phyloP scores from a whole-genome alignment of 495 filamentous ascomycete genomes.

The Sphaerosporella brunnea region DNA sequence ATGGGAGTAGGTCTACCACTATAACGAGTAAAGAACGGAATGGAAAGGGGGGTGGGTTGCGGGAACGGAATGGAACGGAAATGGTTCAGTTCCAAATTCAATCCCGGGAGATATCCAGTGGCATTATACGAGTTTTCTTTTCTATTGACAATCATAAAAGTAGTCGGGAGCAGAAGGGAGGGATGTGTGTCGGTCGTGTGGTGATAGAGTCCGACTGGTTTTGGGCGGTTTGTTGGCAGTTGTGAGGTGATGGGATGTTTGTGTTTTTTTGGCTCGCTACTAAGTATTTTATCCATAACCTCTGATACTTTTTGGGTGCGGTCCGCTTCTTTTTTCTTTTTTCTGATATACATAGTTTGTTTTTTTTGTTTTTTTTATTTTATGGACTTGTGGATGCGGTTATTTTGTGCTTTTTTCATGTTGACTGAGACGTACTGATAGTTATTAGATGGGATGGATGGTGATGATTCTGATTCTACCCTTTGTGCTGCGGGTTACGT shows the following conservation, averaged over 20 bases:
- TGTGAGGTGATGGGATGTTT: too few relatives aligned
- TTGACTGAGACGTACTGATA: too few relatives aligned
- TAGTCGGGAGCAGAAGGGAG: not conserved
- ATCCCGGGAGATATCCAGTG: not conserved
- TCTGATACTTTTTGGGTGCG: not conserved
- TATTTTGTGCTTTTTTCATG: too few relatives aligned
- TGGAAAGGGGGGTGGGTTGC: too few relatives aligned
- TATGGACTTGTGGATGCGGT: not conserved
- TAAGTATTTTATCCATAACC: too few relatives aligned
- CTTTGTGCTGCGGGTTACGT: too few relatives aligned
- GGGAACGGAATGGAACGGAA: not conserved
- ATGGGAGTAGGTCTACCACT: slow-evolving; percentile 23
- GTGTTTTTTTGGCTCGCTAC: not conserved
- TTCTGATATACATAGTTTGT: not conserved
- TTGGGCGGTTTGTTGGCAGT: too few relatives aligned
- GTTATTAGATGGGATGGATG: too few relatives aligned
- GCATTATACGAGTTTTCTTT: too few relatives aligned
- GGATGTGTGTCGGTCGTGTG: not conserved
- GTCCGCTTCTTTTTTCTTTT: not conserved
- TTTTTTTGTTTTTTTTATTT: slow-evolving; percentile 3
- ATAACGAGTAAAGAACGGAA: slow-evolving; percentile 24
- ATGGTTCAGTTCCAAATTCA: not conserved
- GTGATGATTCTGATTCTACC: too few relatives aligned
- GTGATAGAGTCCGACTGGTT: too few relatives aligned
- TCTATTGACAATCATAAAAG: not conserved